These are phyloP conservation scores for Hymenoscyphus fraxineus DNA, from an alignment of 2,329 filamentous ascomycete genomes.

Conservation along the genomic window DNA sequence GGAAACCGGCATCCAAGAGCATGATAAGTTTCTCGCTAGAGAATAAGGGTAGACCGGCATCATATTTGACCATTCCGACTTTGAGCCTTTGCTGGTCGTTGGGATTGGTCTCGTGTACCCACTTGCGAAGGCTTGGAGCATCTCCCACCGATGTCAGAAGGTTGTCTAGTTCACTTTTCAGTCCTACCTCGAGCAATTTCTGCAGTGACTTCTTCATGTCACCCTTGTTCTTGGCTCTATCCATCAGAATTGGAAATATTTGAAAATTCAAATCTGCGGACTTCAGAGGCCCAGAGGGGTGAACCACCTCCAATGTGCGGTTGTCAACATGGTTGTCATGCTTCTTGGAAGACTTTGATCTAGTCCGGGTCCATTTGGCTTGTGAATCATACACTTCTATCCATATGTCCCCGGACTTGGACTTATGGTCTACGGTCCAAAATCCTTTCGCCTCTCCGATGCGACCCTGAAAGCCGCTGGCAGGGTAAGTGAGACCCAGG, in stretches of 20 bases:
- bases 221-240: conserved; percentile 47
- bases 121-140: conserved; percentile 49
- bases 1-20: conserved; percentile 59
- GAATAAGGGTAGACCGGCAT: conserved; percentile 23
- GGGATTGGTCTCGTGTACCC: conserved; percentile 46
- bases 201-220: conserved; percentile 48
- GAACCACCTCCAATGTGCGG: conserved; percentile 63
- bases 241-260: conserved; percentile 64
- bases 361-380: conserved; percentile 53
- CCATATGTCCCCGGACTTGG: conserved; percentile 50
- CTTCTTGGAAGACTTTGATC: too few species aligned
- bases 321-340: conserved; percentile 43
- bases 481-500: conserved; percentile 51
- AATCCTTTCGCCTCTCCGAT: conserved; percentile 72
- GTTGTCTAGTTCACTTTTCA: conserved; percentile 50
- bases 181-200: conserved; percentile 45
- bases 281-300: conserved; percentile 43
- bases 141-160: conserved; percentile 50
- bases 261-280: conserved; percentile 61
- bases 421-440: conserved; percentile 60
- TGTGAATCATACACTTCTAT: conserved; percentile 66
- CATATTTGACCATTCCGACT: conserved; percentile 23
- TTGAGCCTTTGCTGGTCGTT: conserved; percentile 37
- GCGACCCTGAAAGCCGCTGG: conserved; percentile 65
- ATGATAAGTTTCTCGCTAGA: conserved; percentile 49